phyloP scores from a whole-genome alignment of 768 basidiomycete genomes.

The Suillus spraguei region DNA sequence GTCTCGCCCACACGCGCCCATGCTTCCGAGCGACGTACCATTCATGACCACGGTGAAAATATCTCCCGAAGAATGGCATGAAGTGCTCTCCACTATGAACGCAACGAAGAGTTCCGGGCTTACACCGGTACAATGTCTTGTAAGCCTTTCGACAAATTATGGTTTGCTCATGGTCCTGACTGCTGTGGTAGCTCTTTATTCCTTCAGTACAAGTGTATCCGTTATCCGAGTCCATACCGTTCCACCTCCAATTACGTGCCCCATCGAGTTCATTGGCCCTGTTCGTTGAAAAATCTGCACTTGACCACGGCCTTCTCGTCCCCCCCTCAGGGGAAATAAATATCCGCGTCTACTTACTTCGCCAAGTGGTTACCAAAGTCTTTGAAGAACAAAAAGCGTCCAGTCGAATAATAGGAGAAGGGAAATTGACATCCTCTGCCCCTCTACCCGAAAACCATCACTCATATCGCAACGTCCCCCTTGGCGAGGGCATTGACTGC shows the following conservation, averaged over 20 bases:
- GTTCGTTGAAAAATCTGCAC: conserved; percentile 38
- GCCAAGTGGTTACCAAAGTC: conserved; percentile 47
- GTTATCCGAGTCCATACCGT: conserved; percentile 57
- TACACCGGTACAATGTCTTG: conserved; percentile 51
- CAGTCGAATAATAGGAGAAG: conserved; percentile 46
- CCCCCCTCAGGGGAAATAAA: conserved; percentile 19
- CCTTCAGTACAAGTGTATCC: conserved; percentile 59
- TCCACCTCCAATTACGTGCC: conserved; percentile 64
- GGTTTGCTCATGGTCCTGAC: not conserved
- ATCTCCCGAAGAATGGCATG: conserved; percentile 67
- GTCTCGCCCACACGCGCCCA: conserved; percentile 56
- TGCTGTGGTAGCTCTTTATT: conserved; percentile 52
- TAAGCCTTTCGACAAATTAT: conserved; percentile 31
- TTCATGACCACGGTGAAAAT: conserved; percentile 63
- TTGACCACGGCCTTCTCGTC: conserved; percentile 2
- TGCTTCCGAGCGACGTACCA: conserved; percentile 42
- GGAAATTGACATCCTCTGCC: conserved; percentile 47
- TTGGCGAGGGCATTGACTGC: conserved; percentile 37
- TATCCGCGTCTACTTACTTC: conserved; percentile 54
- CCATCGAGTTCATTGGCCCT: conserved; percentile 45
- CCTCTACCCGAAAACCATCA: conserved; percentile 28
- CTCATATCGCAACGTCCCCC: conserved; percentile 12
- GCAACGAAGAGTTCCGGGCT: conserved; percentile 36
- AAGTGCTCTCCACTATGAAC: conserved; percentile 49
- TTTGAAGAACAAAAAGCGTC: conserved; percentile 17